These are phyloP conservation scores for Baorangia bicolor DNA, from an alignment of 768 basidiomycete genomes.

Conservation along the genomic window DNA sequence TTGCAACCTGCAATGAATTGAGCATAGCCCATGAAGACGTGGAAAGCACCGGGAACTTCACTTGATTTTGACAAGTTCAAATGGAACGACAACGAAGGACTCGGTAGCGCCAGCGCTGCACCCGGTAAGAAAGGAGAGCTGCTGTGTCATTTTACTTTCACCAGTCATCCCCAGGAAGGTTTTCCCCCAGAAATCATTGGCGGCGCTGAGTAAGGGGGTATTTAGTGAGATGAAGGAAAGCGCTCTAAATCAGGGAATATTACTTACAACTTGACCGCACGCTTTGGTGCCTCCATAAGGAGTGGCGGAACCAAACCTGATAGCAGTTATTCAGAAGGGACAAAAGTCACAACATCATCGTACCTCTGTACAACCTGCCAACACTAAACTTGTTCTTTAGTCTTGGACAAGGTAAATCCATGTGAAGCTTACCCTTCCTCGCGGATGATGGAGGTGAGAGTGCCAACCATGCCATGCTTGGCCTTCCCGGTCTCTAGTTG, in stretches of 20 bases:
- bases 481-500: slow-evolving; percentile 89
- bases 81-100: slow-evolving; percentile 93
- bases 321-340: not conserved
- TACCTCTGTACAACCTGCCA: slow-evolving; percentile 88
- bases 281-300: slow-evolving; percentile 95
- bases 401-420: not conserved
- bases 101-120: slow-evolving; percentile 96
- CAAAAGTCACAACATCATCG: not conserved
- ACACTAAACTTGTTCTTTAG: slow-evolving; percentile 40
- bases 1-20: slow-evolving; percentile 58
- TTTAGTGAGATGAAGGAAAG: not conserved
- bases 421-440: slow-evolving; percentile 76
- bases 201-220: slow-evolving; percentile 46
- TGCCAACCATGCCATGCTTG: slow-evolving; percentile 75
- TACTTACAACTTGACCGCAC: slow-evolving; percentile 90
- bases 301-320: slow-evolving; percentile 91
- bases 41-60: slow-evolving; percentile 24
- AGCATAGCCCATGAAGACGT: not conserved
- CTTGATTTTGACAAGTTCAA: slow-evolving; percentile 94
- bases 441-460: slow-evolving; percentile 76
- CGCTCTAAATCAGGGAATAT: not conserved
- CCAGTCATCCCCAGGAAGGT: slow-evolving; percentile 62
- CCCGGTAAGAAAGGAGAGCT: slow-evolving; percentile 86
- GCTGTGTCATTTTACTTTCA: slow-evolving; percentile 82
- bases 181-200: slow-evolving; percentile 97